Base-by-base conservation (phyloP, 202 grass and related monocot species). In the Eragrostis tef region DNA sequence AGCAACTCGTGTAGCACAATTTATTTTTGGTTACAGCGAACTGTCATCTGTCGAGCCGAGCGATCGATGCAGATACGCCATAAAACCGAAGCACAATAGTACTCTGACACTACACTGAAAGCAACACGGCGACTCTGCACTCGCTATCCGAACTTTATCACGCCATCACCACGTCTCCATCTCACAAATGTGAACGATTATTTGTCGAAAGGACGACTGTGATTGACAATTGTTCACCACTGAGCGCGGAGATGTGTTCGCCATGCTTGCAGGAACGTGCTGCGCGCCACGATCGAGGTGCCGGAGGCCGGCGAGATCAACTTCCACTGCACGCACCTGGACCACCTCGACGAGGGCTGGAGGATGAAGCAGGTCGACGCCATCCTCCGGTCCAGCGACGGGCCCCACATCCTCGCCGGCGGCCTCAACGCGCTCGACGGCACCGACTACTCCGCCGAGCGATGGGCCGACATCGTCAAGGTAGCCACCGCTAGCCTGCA, bases 311-410 rank as follows among this genome's bases (percentile, higher is more conserved):
- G 96, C n/a, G 93, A 95, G 83, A 42, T 99, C 41, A 84, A 93
- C 83, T 90, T 99, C 85, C 96, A 91, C 66, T 99, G 96, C 87
- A 99, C 96, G 1, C 96, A 96, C 84, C 96, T 99, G 17, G 96
- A 99, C 83, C 96, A 95, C 89, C 96, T 99, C 0, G 93, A 99
- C 48, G 96, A 99, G 67, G 88, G 79, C 68, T 99, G 93, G 96
- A 81, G 96, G 78, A 96, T 93, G 90, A 99, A 93, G 61, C 96
- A 99, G 84, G 77, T 99, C 20, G 88, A 93, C 71, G 75, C 90
- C 5, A 99, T 99, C 73, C 89, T 99, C 12, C 57, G 80, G 53
- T 90, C 90, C 8, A 53, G 24, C 49, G 89, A 93, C 36, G 90
- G 87, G 1, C 93, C 93, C 2, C 92, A 99, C 82, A 96, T 99